Evolutionary conservation across 2,329 filamentous ascomycete species (phyloP).

Genomic region (Cladosporium sp.): DNA sequence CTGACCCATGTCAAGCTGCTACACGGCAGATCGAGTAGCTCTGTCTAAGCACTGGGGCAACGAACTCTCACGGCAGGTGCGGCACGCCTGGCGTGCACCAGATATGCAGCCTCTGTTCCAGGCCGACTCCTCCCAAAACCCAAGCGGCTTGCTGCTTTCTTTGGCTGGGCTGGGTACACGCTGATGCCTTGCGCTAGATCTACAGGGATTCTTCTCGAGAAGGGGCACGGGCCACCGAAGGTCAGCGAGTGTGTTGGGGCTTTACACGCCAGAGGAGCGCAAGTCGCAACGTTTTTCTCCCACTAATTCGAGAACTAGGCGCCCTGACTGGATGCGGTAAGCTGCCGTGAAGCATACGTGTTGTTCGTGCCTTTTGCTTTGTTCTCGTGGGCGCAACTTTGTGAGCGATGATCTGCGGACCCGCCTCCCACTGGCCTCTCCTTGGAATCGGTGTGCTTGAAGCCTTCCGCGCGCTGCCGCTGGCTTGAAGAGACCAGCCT

Average conservation of each 20-base stretch:
- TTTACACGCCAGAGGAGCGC: slow-evolving; percentile 10
- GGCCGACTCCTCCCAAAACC: slow-evolving; percentile 9
- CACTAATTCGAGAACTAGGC: slow-evolving; percentile 5
- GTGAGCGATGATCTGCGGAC: not conserved
- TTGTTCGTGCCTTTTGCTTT: not conserved
- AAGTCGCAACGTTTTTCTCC: not conserved
- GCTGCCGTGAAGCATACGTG: slow-evolving; percentile 19
- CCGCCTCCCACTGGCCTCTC: slow-evolving; percentile 5
- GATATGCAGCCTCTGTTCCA: slow-evolving; percentile 17
- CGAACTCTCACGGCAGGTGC: slow-evolving; percentile 14
- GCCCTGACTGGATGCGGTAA: slow-evolving; percentile 15
- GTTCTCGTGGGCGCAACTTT: not conserved
- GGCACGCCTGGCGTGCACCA: slow-evolving; percentile 13
- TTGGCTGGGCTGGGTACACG: slow-evolving; percentile 7
- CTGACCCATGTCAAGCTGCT: slow-evolving; percentile 6
- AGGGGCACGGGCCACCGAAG: slow-evolving; percentile 1
- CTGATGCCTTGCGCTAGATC: slow-evolving; percentile 19
- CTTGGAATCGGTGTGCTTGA: slow-evolving; percentile 8
- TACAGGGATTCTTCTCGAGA: slow-evolving; percentile 17
- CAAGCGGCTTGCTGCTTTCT: slow-evolving; percentile 15
- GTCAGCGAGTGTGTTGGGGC: slow-evolving; percentile 5
- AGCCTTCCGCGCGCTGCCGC: slow-evolving; percentile 15
- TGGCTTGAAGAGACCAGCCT: slow-evolving; percentile 7
- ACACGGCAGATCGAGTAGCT: slow-evolving; percentile 14
- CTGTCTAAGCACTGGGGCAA: slow-evolving; percentile 3